Evolutionary conservation across 176 grass and related monocot genomes (phyloP).

Genomic region (Carex cristatella): DNA sequence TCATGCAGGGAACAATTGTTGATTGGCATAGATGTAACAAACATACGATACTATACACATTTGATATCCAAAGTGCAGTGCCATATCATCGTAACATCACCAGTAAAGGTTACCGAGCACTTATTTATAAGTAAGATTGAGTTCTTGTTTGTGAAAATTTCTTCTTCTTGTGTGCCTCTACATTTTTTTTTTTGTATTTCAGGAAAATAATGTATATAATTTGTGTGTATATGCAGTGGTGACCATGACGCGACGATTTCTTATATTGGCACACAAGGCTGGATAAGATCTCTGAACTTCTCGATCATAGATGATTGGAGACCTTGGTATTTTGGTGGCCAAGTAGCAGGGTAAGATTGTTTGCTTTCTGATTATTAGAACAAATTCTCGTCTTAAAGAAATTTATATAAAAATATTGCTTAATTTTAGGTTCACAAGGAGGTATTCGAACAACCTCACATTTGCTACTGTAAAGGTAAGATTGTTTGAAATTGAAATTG

Average conservation of each 20-base stretch:
- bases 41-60: neutral
- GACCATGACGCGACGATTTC: conserved; percentile 42
- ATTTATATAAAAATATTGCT: neutral
- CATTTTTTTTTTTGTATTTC: neutral
- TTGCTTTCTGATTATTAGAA: neutral
- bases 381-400: neutral
- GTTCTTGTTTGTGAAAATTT: neutral
- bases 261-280: conserved; percentile 43
- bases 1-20: conserved; percentile 20
- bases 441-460: conserved; percentile 67
- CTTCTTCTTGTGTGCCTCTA: neutral
- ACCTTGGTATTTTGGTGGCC: conserved; percentile 44
- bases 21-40: conserved; percentile 40
- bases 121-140: conserved; percentile 42
- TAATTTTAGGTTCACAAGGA: conserved; percentile 42
- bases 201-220: neutral
- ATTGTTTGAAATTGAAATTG: neutral
- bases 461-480: conserved; percentile 76
- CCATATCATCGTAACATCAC: conserved; percentile 38
- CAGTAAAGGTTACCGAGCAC: conserved; percentile 38
- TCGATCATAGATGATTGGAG: conserved; percentile 45
- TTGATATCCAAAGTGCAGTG: conserved; percentile 29
- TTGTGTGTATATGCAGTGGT: conserved; percentile 35
- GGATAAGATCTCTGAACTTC: conserved; percentile 57
- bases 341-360: conserved; percentile 62